Evolutionary conservation across 2,329 filamentous ascomycete species (phyloP).

Genomic region (Bretziella fagacearum): DNA sequence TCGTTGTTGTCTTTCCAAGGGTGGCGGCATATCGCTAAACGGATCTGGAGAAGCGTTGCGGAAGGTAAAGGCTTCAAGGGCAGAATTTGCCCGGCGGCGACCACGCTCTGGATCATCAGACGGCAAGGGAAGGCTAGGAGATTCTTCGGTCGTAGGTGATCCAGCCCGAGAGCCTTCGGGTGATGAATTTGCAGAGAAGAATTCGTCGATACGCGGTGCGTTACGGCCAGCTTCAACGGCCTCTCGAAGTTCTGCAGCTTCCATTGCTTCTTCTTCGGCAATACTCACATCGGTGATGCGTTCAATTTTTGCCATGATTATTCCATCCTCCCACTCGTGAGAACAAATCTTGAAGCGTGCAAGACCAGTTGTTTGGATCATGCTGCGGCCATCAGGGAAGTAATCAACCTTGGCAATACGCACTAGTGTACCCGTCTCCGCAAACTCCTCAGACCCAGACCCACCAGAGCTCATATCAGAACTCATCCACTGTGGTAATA

Average conservation of each 20-base stretch:
- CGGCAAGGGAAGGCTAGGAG: neutral
- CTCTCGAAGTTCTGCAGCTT: conserved; percentile 40
- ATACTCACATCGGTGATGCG: conserved; percentile 67
- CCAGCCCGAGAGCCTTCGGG: neutral
- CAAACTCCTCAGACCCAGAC: conserved; percentile 30
- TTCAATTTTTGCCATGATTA: conserved; percentile 58
- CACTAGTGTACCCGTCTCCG: conserved; percentile 61
- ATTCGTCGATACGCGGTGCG: neutral
- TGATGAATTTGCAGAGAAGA: conserved; percentile 2
- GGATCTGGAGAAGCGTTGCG: too few relatives aligned
- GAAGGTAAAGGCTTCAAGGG: too few relatives aligned
- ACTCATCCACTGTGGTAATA: conserved; percentile 44
- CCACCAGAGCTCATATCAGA: conserved; percentile 21
- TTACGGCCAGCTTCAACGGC: conserved; percentile 1
- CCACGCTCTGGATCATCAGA: too few relatives aligned
- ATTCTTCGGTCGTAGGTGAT: neutral
- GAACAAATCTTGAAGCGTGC: conserved; percentile 58
- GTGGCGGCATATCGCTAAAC: conserved; percentile 9
- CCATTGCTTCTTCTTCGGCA: conserved; percentile 60
- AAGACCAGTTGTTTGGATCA: conserved; percentile 61
- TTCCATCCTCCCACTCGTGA: conserved; percentile 54
- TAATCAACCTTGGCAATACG: conserved; percentile 58
- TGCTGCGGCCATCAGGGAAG: conserved; percentile 62
- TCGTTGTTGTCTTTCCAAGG: too few relatives aligned
- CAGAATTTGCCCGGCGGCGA: too few relatives aligned